phyloP scores from a whole-genome alignment of 805 yeast species.

The Spathaspora girioi region DNA sequence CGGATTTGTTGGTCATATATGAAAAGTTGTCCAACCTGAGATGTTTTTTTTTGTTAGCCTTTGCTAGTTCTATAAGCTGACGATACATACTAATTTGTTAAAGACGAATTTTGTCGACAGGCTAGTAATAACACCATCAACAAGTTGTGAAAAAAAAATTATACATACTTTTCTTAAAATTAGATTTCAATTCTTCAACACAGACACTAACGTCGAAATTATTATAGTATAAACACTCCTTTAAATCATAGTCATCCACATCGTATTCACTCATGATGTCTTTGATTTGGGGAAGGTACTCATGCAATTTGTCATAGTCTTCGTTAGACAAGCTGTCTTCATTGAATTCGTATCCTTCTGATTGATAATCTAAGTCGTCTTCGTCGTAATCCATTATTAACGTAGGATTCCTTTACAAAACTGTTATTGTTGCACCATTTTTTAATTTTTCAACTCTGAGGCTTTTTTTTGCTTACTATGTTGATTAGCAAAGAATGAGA shows the following conservation, averaged over 20 bases:
- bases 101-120: not conserved
- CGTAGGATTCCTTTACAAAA: not conserved
- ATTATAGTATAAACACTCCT: constrained; percentile 57
- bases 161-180: constrained; percentile 47
- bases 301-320: constrained; percentile 42
- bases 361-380: constrained; percentile 10
- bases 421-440: not conserved
- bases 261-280: constrained; percentile 31
- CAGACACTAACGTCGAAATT: constrained; percentile 54
- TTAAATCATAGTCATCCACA: constrained; percentile 47
- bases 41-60: not conserved
- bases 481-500: not conserved
- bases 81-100: not conserved
- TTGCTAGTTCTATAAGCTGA: not conserved
- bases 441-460: not conserved
- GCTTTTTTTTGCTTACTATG: not conserved
- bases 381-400: constrained; percentile 9
- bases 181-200: constrained; percentile 41
- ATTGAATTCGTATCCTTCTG: constrained; percentile 25
- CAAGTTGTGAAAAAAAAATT: constrained; percentile 1
- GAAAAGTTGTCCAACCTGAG: not conserved
- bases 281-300: constrained; percentile 42
- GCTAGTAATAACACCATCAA: not conserved
- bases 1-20: not conserved
- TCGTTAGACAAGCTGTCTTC: constrained; percentile 37